Percentiles rank a stretch among this genome's conserved stretches.
Conservation (phyloP, 2,329 filamentous ascomycete species). For the Fusarium bactridioides region DNA sequence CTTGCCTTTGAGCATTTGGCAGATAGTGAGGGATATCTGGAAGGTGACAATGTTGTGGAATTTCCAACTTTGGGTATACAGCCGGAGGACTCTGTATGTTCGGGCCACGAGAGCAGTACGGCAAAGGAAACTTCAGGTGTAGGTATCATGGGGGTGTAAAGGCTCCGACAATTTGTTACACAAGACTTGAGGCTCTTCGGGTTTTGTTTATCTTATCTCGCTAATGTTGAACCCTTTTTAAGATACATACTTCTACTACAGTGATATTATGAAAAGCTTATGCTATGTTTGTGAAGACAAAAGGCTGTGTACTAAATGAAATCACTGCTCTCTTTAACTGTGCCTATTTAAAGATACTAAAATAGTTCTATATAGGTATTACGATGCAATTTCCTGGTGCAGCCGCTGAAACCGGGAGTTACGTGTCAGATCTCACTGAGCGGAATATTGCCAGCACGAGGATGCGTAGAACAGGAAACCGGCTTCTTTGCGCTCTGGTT, state of each 20-base stretch:
- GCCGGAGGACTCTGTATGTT: neutral
- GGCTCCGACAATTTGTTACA: too few relatives aligned
- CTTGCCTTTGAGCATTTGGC: neutral
- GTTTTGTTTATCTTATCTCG: neutral
- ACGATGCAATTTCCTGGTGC: too few relatives aligned
- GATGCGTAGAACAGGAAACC: too few relatives aligned
- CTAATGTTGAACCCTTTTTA: neutral
- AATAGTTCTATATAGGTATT: too few relatives aligned
- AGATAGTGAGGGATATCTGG: neutral
- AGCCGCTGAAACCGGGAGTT: too few relatives aligned
- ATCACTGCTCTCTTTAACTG: too few relatives aligned
- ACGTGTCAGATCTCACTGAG: too few relatives aligned
- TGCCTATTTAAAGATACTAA: too few relatives aligned
- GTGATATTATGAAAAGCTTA: neutral
- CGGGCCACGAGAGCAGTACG: neutral
- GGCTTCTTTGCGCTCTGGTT: too few relatives aligned
- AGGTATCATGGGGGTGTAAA: too few relatives aligned
- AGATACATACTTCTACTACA: neutral
- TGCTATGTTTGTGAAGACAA: neutral
- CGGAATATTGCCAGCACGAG: too few relatives aligned
- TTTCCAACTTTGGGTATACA: neutral
- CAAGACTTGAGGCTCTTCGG: neutral
- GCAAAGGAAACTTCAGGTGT: too few relatives aligned
- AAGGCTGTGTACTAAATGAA: neutral
- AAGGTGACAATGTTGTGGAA: neutral